Evolutionary conservation across 116 monocot genomes (phyloP).

Genomic region (Iris pallida): DNA sequence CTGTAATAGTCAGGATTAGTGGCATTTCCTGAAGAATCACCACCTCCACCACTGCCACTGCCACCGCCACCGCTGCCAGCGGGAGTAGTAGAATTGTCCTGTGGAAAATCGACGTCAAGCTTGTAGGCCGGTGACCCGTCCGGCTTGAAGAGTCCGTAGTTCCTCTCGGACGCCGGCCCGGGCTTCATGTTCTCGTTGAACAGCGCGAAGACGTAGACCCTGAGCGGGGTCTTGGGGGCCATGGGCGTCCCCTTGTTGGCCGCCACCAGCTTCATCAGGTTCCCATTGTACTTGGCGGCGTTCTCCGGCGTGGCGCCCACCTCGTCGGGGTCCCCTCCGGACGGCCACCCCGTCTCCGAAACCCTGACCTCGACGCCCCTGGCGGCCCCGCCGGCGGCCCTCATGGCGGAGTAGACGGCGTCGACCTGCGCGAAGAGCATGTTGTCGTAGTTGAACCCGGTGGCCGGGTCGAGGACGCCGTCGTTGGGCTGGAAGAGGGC

Average conservation of each 20-base stretch:
- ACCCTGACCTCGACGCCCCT: not conserved
- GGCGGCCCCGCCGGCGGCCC: conserved; percentile 9
- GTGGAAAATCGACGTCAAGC: not conserved
- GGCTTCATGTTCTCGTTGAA: conserved; percentile 22
- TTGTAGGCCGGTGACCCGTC: conserved; percentile 12
- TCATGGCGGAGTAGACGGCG: conserved; percentile 23
- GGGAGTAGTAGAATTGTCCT: not conserved
- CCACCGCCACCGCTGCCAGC: not conserved
- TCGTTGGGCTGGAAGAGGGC: conserved; percentile 28
- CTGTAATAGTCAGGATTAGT: conserved; percentile 1
- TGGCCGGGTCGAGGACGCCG: conserved; percentile 15
- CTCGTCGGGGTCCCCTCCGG: conserved; percentile 29
- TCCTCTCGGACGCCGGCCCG: conserved; percentile 16
- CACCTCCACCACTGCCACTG: not conserved
- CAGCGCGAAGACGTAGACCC: conserved; percentile 18
- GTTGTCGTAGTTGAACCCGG: conserved; percentile 26
- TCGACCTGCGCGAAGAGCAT: conserved; percentile 36
- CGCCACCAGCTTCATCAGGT: conserved; percentile 28
- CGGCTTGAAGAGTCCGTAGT: conserved; percentile 13
- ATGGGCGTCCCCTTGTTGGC: conserved; percentile 17
- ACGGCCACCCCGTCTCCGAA: conserved; percentile 31
- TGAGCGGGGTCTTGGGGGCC: conserved; percentile 4
- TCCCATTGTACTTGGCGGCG: conserved; percentile 29
- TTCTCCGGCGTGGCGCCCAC: conserved; percentile 31
- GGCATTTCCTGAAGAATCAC: too few relatives aligned